phyloP scores from a whole-genome alignment of 1,284 basidiomycete genomes.

The Marasmius oreades region DNA sequence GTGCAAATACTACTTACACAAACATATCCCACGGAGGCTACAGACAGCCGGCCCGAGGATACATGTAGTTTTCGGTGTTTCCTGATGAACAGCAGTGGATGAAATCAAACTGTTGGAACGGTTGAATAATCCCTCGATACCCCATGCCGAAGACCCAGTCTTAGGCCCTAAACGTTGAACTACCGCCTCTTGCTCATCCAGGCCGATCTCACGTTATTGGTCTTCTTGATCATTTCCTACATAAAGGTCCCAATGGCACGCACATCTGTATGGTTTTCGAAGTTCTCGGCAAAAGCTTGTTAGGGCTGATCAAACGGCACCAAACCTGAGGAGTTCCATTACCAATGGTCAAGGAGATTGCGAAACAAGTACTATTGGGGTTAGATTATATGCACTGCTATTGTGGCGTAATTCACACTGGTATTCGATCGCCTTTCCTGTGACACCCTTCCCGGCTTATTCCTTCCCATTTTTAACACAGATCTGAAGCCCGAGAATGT shows the following conservation, averaged over 20 bases:
- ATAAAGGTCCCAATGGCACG: slow-evolving; percentile 92
- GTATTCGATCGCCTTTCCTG: slow-evolving; percentile 32
- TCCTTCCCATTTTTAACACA: slow-evolving; percentile 23
- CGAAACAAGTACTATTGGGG: slow-evolving; percentile 92
- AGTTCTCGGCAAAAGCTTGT: slow-evolving; percentile 96
- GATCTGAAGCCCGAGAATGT: slow-evolving; percentile 99
- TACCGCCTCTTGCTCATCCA: no score
- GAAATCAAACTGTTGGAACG: slow-evolving; percentile 98
- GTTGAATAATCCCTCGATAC: slow-evolving; percentile 48
- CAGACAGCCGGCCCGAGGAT: no score
- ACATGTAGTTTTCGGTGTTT: no score
- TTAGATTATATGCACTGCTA: slow-evolving; percentile 97
- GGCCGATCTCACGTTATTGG: no score
- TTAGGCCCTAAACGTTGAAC: no score
- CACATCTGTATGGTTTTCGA: slow-evolving; percentile 99
- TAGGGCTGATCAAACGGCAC: slow-evolving; percentile 95
- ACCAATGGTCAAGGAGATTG: slow-evolving; percentile 92
- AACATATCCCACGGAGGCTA: no score
- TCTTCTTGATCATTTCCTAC: no score
- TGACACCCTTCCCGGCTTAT: slow-evolving; percentile 17
- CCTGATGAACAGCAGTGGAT: slow-evolving; percentile 96
- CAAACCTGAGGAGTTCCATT: slow-evolving; percentile 94
- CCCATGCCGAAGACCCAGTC: slow-evolving; percentile 45
- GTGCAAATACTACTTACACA: no score
- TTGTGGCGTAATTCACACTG: no score